These are phyloP conservation scores for Ambrosiella xylebori DNA, from an alignment of 2,329 filamentous ascomycete species.

Conservation along the genomic window DNA sequence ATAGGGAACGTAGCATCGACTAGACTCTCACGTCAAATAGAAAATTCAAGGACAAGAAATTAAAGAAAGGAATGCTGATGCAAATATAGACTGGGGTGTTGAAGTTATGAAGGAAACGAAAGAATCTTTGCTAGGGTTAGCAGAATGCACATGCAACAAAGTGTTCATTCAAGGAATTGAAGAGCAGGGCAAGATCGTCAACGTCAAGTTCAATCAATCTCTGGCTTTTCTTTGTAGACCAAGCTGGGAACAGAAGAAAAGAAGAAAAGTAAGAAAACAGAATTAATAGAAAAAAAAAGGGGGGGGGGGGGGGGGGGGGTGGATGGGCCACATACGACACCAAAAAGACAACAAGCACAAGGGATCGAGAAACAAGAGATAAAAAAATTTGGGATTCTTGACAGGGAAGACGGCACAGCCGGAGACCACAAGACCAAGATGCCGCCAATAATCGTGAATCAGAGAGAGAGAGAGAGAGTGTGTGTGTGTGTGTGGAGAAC, in stretches of 20 bases:
- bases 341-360: neutral
- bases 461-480: no score
- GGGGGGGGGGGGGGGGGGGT: no score
- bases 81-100: neutral
- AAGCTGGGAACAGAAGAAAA: neutral
- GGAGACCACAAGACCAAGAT: no score
- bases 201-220: neutral
- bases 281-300: slow-evolving; percentile 3
- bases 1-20: neutral
- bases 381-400: neutral
- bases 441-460: no score
- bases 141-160: neutral
- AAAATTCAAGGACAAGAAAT: neutral
- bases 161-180: neutral
- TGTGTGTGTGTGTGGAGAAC: no score
- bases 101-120: slow-evolving; percentile 1
- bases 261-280: slow-evolving; percentile 2
- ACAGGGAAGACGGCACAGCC: neutral
- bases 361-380: neutral
- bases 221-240: neutral
- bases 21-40: neutral
- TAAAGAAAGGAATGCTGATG: neutral
- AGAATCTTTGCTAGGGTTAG: neutral
- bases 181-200: neutral
- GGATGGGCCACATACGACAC: neutral